These are phyloP conservation scores for Oxalis stricta DNA, from an alignment of 441 rosid genomes.

Conservation along the genomic window DNA sequence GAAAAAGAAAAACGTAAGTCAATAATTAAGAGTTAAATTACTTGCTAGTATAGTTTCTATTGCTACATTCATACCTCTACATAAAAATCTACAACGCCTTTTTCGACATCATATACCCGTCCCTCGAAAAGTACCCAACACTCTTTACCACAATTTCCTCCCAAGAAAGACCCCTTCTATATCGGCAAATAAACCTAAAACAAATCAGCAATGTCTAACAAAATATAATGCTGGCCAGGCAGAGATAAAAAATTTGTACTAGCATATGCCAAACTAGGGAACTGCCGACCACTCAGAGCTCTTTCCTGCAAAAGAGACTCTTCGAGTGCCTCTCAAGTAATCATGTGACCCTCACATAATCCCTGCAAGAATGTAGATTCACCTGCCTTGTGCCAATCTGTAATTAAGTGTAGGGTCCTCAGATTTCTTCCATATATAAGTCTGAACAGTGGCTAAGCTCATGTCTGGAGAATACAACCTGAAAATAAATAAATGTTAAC, in stretches of 20 bases:
- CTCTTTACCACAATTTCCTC: constrained; percentile 6
- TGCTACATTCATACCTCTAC: constrained; percentile 15
- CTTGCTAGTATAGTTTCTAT: constrained; percentile 14
- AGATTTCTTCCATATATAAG: constrained; percentile 95
- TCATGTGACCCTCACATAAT: constrained; percentile 18
- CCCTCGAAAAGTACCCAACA: constrained; percentile 10
- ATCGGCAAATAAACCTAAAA: constrained; percentile 11
- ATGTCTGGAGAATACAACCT: constrained; percentile 94
- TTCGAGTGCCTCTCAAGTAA: constrained; percentile 10
- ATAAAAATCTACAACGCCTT: constrained; percentile 32
- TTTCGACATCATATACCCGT: constrained; percentile 24
- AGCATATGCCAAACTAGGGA: constrained; percentile 15
- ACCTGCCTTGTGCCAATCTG: constrained; percentile 66
- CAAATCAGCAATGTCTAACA: constrained; percentile 4
- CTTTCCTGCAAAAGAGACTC: constrained; percentile 6
- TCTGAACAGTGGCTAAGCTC: constrained; percentile 96
- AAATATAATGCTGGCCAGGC: constrained; percentile 16
- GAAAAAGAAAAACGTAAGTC: constrained; percentile 5
- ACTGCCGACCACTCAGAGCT: constrained; percentile 9
- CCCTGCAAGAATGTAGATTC: constrained; percentile 20
- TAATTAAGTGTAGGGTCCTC: constrained; percentile 94
- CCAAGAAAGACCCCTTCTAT: constrained; percentile 5
- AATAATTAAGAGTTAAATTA: constrained; percentile 4
- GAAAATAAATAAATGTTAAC: constrained; percentile 9
- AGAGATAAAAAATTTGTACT: constrained; percentile 18